These are phyloP conservation scores for Phoenix dactylifera DNA, from an alignment of 176 grass and related monocot species.

Conservation along the genomic window DNA sequence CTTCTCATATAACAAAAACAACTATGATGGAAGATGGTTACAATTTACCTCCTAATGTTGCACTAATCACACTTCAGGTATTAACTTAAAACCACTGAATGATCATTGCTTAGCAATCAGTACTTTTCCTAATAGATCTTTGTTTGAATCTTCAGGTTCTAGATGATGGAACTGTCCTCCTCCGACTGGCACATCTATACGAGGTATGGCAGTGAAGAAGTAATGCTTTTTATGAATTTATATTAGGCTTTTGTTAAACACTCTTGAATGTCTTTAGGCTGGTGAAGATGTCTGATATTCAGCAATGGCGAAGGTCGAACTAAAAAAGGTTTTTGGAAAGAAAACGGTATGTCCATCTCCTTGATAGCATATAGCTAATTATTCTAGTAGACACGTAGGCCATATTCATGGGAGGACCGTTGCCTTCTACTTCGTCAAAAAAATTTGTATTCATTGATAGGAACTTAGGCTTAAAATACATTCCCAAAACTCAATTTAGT, in stretches of 20 bases:
- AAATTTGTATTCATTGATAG: too few relatives aligned
- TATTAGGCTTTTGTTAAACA: too few relatives aligned
- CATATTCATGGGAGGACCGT: too few relatives aligned
- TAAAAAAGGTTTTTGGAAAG: conserved; percentile 57
- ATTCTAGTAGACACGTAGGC: too few relatives aligned
- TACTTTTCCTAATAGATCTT: background rate
- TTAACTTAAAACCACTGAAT: background rate
- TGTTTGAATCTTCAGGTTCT: conserved; percentile 39
- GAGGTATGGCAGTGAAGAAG: conserved; percentile 32
- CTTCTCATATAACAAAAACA: conserved; percentile 32
- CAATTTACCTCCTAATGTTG: conserved; percentile 79
- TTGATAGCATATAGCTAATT: background rate
- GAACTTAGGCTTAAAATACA: too few relatives aligned
- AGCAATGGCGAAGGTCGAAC: conserved; percentile 48
- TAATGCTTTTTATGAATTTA: background rate
- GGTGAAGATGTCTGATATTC: conserved; percentile 57
- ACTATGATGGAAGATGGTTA: conserved; percentile 57
- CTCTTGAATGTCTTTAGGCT: conserved; percentile 21
- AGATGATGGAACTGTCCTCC: conserved; percentile 63
- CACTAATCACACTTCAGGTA: conserved; percentile 82
- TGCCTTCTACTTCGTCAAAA: too few relatives aligned
- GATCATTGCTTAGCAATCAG: background rate
- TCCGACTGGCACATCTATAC: conserved; percentile 81
- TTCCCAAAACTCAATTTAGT: too few relatives aligned
- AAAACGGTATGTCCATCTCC: conserved; percentile 40